phyloP scores from a whole-genome alignment of 441 rosid genomes.

The Euphorbia celastroides region DNA sequence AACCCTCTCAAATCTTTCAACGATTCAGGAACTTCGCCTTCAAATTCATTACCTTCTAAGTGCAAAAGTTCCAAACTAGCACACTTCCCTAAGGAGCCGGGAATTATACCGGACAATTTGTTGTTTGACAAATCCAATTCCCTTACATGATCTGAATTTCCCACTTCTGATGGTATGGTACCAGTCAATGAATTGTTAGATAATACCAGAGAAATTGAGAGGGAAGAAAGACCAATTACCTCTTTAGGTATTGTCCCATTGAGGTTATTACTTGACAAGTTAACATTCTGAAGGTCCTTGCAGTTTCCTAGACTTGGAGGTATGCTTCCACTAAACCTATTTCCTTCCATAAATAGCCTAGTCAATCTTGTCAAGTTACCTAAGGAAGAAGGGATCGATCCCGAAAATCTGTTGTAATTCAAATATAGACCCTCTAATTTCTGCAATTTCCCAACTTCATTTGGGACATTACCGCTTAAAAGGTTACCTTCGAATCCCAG shows the following conservation, averaged over 20 bases:
- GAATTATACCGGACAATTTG: slow-evolving; percentile 35
- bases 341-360: slow-evolving; percentile 30
- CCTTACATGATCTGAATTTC: slow-evolving; percentile 21
- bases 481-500: slow-evolving; percentile 30
- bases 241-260: slow-evolving; percentile 21
- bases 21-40: slow-evolving; percentile 33
- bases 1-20: slow-evolving; percentile 29
- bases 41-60: slow-evolving; percentile 29
- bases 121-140: slow-evolving; percentile 36
- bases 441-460: slow-evolving; percentile 28
- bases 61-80: slow-evolving; percentile 26
- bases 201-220: slow-evolving; percentile 30
- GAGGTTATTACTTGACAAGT: slow-evolving; percentile 29
- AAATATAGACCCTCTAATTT: slow-evolving; percentile 29
- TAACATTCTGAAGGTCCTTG: slow-evolving; percentile 19
- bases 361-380: slow-evolving; percentile 38
- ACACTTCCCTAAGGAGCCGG: slow-evolving; percentile 27
- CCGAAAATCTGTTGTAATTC: slow-evolving; percentile 30
- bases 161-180: slow-evolving; percentile 28
- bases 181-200: slow-evolving; percentile 34
- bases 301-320: slow-evolving; percentile 41
- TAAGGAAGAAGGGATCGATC: slow-evolving; percentile 32
- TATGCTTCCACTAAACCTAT: slow-evolving; percentile 36
- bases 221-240: slow-evolving; percentile 29
- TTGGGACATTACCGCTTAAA: slow-evolving; percentile 28